Evolutionary conservation across 345 rosid genomes (phyloP), one percentile per base, ranked within the genome.

Genomic region (Pistacia atlantica): DNA sequence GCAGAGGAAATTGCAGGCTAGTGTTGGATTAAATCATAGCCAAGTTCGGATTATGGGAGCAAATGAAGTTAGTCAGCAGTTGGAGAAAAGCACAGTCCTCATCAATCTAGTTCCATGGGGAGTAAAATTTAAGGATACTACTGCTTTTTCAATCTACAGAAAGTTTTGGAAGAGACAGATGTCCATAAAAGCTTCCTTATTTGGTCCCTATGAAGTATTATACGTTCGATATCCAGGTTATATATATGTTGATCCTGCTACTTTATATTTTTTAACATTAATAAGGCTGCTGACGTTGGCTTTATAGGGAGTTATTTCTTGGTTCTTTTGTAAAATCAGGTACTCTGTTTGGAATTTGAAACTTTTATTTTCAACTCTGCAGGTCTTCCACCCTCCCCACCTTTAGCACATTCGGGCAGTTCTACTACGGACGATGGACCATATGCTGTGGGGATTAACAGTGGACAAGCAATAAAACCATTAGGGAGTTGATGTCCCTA

Each of bases 1-100:
- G 90, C 92, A 48, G 67, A 80, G 61, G 96, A 89, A 75, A 88
- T 89, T 45, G 82, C 92, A n/a, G 1, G 82, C 82, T 0, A 82
- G 86, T 73, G 65, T 88, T 54, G 75, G 79, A 25, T 82, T 91
- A 42, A 85, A 87, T 70, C 78, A 77, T 66, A 82, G 88, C 82
- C 93, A 91, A 78, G 96, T 91, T 65, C 89, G 90, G 20, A 84
- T 89, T 31, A 86, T 86, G 87, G 93, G 92, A 63, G 96, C 96
- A 37, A 80, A 91, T 78, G 89, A 88, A 67, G 93, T 84, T 69
- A 82, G 81, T 73, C 88, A 84, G 78, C 90, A 88, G 82, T 81
- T 82, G 75, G 90, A 87, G 38, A 83, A 84, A 86, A 87, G 90
- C 74, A 88, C 81, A 1, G 91, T 89, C 71, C 87, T 91, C 60